Conservation (phyloP, 495 filamentous ascomycete species). For the Peziza echinospora region DNA sequence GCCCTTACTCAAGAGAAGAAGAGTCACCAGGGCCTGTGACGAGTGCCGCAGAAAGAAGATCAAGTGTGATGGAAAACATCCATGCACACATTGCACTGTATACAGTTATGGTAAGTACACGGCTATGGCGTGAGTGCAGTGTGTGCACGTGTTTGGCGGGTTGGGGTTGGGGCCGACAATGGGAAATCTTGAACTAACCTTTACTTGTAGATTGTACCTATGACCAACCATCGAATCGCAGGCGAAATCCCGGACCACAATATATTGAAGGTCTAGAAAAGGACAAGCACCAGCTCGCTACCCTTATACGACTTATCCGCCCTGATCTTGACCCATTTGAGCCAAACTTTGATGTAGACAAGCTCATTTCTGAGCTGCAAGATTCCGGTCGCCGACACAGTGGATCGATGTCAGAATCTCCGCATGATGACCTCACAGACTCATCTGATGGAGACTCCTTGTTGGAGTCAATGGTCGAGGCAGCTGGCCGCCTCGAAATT, state of each 20-base stretch:
- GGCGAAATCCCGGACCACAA: slow-evolving; percentile 83
- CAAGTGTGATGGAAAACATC: slow-evolving; percentile 94
- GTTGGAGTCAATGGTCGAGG: slow-evolving; percentile 85
- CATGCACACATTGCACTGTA: slow-evolving; percentile 91
- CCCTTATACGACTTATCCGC: slow-evolving; percentile 53
- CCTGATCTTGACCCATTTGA: slow-evolving; percentile 73
- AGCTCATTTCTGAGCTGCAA: slow-evolving; percentile 13
- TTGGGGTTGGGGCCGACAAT: slow-evolving; percentile 5
- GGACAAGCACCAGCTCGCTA: slow-evolving; percentile 64
- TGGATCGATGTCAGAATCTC: not conserved
- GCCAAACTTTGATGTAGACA: slow-evolving; percentile 44
- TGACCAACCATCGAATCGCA: slow-evolving; percentile 88
- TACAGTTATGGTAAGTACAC: slow-evolving; percentile 77
- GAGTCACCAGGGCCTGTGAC: slow-evolving; percentile 84
- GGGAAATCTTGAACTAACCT: slow-evolving; percentile 1
- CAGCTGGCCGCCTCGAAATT: slow-evolving; percentile 70
- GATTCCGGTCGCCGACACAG: slow-evolving; percentile 1
- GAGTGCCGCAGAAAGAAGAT: slow-evolving; percentile 96
- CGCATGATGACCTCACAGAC: not conserved
- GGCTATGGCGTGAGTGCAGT: not conserved
- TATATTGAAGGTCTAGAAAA: slow-evolving; percentile 83
- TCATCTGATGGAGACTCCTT: slow-evolving; percentile 43
- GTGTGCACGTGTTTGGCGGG: not conserved
- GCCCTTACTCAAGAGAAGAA: slow-evolving; percentile 66
- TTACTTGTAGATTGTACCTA: slow-evolving; percentile 70